Conservation (phyloP, 108 stramenopile species). For the Skeletonema potamos region DNA sequence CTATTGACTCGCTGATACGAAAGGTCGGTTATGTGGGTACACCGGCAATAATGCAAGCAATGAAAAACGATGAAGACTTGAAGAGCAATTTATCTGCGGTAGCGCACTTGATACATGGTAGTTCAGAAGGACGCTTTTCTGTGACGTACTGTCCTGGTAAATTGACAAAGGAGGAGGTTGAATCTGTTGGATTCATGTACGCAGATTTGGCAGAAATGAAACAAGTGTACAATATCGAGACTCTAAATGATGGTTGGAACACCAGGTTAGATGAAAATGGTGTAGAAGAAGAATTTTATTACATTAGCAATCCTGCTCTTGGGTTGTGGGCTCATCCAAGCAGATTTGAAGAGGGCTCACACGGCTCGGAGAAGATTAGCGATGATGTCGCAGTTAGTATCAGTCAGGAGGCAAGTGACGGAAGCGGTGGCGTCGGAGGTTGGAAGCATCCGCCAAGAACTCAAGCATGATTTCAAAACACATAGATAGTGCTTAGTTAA, state of each 20-base stretch:
- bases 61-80: slow-evolving; percentile 78
- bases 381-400: slow-evolving; percentile 3
- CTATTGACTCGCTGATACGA: slow-evolving; percentile 87
- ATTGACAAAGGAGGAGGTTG: slow-evolving; percentile 80
- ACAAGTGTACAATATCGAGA: slow-evolving; percentile 58
- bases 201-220: slow-evolving; percentile 68
- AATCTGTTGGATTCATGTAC: slow-evolving; percentile 85
- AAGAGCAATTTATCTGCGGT: slow-evolving; percentile 88
- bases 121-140: slow-evolving; percentile 89
- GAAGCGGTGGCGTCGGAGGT: slow-evolving; percentile 69
- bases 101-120: slow-evolving; percentile 95
- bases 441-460: slow-evolving; percentile 47
- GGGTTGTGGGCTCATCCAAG: slow-evolving; percentile 89
- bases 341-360: slow-evolving; percentile 61
- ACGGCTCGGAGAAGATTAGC: neutral
- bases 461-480: neutral
- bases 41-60: slow-evolving; percentile 74
- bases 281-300: slow-evolving; percentile 84
- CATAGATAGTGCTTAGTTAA: neutral
- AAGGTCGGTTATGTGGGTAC: slow-evolving; percentile 92
- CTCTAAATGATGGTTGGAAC: slow-evolving; percentile 89
- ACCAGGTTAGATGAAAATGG: slow-evolving; percentile 32
- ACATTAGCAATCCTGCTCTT: slow-evolving; percentile 91
- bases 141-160: slow-evolving; percentile 93
- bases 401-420: slow-evolving; percentile 33